A percentile compares a stretch with the other conserved stretches of the same genome.
These are phyloP conservation scores for Atractiella rhizophila DNA, from an alignment of 768 basidiomycete species.

Conservation along the genomic window DNA sequence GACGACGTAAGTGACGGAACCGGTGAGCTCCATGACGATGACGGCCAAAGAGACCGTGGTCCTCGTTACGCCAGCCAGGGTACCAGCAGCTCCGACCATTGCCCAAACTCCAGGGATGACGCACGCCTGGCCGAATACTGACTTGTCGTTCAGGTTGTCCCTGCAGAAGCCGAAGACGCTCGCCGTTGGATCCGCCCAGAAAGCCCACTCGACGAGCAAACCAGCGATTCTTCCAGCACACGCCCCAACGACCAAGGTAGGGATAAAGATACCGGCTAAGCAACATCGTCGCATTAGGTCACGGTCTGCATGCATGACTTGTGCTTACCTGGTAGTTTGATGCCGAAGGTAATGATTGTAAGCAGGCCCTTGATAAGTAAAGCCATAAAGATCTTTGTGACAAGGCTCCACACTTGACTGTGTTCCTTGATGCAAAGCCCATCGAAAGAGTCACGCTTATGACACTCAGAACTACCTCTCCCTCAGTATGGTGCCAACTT, in stretches of 20 bases:
- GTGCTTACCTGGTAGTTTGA: conserved; percentile 34
- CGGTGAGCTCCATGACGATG: conserved; percentile 66
- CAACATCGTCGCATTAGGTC: conserved; percentile 20
- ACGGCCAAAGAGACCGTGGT: conserved; percentile 85
- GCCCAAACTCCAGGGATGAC: conserved; percentile 44
- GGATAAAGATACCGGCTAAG: conserved; percentile 89
- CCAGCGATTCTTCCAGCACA: conserved; percentile 75
- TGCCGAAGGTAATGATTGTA: conserved; percentile 73
- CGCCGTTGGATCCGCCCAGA: conserved; percentile 35
- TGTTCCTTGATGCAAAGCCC: conserved; percentile 40
- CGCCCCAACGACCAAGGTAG: conserved; percentile 73
- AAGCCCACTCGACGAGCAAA: conserved; percentile 49
- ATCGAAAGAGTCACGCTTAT: conserved; percentile 29
- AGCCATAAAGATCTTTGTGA: conserved; percentile 41
- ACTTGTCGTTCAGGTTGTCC: conserved; percentile 28
- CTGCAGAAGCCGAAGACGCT: conserved; percentile 41
- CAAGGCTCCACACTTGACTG: conserved; percentile 34
- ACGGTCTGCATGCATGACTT: background rate
- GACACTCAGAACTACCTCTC: conserved; percentile 2
- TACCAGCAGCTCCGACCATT: conserved; percentile 55
- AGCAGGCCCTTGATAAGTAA: conserved; percentile 55
- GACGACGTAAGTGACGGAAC: conserved; percentile 70
- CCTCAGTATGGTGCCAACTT: background rate
- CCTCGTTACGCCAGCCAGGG: conserved; percentile 81
- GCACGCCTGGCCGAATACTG: conserved; percentile 26